Percentiles rank a stretch among this genome's conserved stretches.
Conservation (phyloP, 2,329 filamentous ascomycete genomes). For the Fusarium sarcochroum region DNA sequence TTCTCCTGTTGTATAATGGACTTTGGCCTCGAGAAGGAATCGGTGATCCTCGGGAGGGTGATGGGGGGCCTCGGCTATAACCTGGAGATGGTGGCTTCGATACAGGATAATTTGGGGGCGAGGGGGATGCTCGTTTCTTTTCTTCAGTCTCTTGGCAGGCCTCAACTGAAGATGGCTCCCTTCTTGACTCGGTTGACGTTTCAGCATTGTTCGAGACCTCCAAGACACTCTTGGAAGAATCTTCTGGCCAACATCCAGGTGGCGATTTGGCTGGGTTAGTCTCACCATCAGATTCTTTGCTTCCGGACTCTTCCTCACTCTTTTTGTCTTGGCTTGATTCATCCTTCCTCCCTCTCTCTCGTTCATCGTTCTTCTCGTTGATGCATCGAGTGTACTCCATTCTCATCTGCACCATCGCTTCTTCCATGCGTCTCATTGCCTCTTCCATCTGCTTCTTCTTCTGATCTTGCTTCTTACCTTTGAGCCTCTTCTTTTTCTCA, state of each 20-base stretch:
- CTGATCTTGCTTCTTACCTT: constrained; percentile 46
- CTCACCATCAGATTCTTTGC: constrained; percentile 21
- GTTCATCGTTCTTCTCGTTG: constrained; percentile 34
- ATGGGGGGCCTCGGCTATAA: background rate
- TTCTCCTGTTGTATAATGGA: constrained; percentile 16
- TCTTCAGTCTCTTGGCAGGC: constrained; percentile 20
- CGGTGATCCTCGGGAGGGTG: constrained; percentile 10
- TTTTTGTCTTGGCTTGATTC: constrained; percentile 11
- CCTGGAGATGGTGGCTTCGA: background rate
- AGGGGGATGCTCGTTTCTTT: constrained; percentile 14
- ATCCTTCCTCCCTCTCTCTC: constrained; percentile 18
- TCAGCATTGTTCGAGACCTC: constrained; percentile 24
- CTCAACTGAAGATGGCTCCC: constrained; percentile 16
- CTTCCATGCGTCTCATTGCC: constrained; percentile 48
- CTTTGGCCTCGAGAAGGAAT: constrained; percentile 9
- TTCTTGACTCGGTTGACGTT: constrained; percentile 7
- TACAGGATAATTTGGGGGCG: background rate
- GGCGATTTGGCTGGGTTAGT: constrained; percentile 24
- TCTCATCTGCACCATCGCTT: constrained; percentile 46
- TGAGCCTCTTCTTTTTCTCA: constrained; percentile 47
- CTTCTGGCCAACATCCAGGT: constrained; percentile 41
- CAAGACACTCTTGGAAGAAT: constrained; percentile 37
- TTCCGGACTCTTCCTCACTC: constrained; percentile 19
- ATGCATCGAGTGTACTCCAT: constrained; percentile 39
- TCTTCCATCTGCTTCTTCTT: constrained; percentile 42